A percentile compares a stretch with the other conserved stretches of the same genome.
Evolutionary conservation across 768 basidiomycete genomes (phyloP).

Genomic region (Phanerochaete sordida): DNA sequence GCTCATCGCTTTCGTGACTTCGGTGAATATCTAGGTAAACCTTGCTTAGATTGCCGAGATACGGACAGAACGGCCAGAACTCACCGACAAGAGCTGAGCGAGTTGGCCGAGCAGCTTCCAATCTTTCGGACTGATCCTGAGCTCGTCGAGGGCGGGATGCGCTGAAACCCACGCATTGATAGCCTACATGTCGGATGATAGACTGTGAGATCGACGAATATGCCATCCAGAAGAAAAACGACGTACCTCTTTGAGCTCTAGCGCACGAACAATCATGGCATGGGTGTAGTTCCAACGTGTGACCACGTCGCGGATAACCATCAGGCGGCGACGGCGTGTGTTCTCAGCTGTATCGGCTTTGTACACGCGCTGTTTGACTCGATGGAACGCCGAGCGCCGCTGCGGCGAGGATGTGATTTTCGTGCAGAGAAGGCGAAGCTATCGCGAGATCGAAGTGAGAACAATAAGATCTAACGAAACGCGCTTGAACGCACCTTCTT

Average conservation of each 20-base stretch:
- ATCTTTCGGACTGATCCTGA: neutral
- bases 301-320: constrained; percentile 30
- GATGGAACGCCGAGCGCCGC: constrained; percentile 23
- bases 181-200: constrained; percentile 20
- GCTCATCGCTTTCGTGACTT: constrained; percentile 28
- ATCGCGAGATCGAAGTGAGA: neutral
- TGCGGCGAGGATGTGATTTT: constrained; percentile 33
- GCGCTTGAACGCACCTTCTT: neutral
- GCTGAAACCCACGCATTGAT: constrained; percentile 29
- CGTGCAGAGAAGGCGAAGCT: constrained; percentile 28
- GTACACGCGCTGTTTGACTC: constrained; percentile 15
- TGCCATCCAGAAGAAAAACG: too few species aligned
- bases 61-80: too few species aligned
- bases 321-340: constrained; percentile 14
- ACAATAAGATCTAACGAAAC: too few species aligned
- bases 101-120: neutral
- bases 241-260: constrained; percentile 23
- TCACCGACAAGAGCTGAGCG: neutral
- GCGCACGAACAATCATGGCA: constrained; percentile 29
- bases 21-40: constrained; percentile 25
- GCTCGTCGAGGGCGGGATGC: neutral
- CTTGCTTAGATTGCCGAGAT: too few species aligned
- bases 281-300: constrained; percentile 36
- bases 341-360: neutral
- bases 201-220: too few species aligned